phyloP scores from a whole-genome alignment of 1,284 basidiomycete genomes.

The Trametes versicolor region DNA sequence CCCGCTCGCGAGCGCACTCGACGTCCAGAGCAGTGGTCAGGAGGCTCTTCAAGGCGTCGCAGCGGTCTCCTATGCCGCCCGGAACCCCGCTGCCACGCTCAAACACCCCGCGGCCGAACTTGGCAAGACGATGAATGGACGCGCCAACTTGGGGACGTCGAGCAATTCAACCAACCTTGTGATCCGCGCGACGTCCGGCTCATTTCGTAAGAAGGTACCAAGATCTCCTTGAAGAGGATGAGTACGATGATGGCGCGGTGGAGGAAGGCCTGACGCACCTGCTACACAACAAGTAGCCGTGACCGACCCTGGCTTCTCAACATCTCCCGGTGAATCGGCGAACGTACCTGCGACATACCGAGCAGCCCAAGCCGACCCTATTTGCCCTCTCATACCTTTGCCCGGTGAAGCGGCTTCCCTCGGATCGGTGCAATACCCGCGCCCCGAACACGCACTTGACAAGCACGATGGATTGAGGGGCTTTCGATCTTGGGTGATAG shows the following conservation, averaged over 20 bases:
- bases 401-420: no score
- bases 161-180: background rate
- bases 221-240: background rate
- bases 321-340: background rate
- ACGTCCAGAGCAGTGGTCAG: constrained; percentile 13
- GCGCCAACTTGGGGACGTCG: constrained; percentile 6
- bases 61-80: background rate
- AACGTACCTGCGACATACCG: background rate
- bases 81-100: constrained; percentile 12
- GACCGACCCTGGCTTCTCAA: no score
- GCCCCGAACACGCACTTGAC: no score
- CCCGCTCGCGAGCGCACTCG: constrained; percentile 15
- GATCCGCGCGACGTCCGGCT: background rate
- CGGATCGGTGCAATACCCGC: no score
- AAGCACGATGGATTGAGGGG: no score
- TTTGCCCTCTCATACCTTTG: no score
- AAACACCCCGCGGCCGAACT: background rate
- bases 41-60: constrained; percentile 1
- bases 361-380: background rate
- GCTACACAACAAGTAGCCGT: background rate
- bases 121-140: background rate
- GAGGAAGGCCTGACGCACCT: background rate
- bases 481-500: no score
- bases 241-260: background rate
- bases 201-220: background rate